These are phyloP conservation scores for Dryas integrifolia DNA, from an alignment of 331 rosid genomes.

Conservation along the genomic window DNA sequence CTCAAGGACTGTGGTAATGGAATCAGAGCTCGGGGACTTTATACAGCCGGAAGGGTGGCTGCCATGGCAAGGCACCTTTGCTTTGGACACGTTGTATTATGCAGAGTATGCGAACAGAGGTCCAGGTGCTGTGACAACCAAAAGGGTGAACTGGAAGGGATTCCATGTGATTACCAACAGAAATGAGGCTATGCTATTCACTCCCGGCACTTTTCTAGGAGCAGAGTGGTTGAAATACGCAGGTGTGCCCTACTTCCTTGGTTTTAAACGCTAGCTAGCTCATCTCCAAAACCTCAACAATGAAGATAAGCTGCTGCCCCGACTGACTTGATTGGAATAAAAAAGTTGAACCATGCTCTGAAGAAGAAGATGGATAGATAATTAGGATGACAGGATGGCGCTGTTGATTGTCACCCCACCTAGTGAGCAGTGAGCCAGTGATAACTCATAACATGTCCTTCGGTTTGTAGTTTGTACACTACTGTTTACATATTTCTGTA, in stretches of 20 bases:
- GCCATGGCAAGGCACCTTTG: constrained; percentile 34
- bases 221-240: constrained; percentile 36
- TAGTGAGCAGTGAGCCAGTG: not conserved
- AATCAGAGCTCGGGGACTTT: constrained; percentile 39
- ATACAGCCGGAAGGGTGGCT: constrained; percentile 51
- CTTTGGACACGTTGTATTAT: constrained; percentile 34
- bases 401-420: constrained; percentile 14
- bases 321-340: not conserved
- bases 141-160: constrained; percentile 48
- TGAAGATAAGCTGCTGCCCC: not conserved
- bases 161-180: constrained; percentile 31
- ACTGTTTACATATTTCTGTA: not conserved
- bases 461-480: not conserved
- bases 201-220: constrained; percentile 23
- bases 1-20: constrained; percentile 46
- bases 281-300: not conserved
- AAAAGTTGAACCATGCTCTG: not conserved
- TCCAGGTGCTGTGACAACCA: constrained; percentile 29
- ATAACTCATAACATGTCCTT: not conserved
- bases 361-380: not conserved
- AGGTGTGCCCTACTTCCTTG: constrained; percentile 28
- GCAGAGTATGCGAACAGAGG: constrained; percentile 46
- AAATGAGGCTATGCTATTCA: constrained; percentile 38
- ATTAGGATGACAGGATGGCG: constrained; percentile 19
- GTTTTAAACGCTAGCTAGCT: constrained; percentile 8